These are phyloP conservation scores for Penicillium freii DNA, from an alignment of 2,329 filamentous ascomycete genomes.

Conservation along the genomic window DNA sequence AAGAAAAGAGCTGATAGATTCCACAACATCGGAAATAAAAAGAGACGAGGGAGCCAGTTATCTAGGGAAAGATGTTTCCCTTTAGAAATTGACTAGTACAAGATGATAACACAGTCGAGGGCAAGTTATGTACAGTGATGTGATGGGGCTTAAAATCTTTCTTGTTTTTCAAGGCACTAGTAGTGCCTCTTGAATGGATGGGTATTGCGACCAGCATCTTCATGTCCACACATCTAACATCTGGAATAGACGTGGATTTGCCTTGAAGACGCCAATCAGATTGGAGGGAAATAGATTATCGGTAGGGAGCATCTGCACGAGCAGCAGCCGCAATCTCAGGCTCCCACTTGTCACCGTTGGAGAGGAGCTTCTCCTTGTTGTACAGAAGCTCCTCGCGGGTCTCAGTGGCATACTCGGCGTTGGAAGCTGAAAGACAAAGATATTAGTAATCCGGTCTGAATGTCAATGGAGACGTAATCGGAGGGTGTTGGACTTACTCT, in stretches of 20 bases:
- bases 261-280: neutral
- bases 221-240: neutral
- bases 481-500: slow-evolving; percentile 51
- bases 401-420: slow-evolving; percentile 73
- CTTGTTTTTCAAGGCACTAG: slow-evolving; percentile 20
- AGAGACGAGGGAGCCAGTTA: slow-evolving; percentile 24
- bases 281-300: slow-evolving; percentile 51
- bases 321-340: slow-evolving; percentile 90
- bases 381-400: slow-evolving; percentile 91
- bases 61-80: slow-evolving; percentile 20
- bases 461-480: neutral
- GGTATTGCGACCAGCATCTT: slow-evolving; percentile 9
- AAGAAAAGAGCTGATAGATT: slow-evolving; percentile 28
- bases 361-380: slow-evolving; percentile 92
- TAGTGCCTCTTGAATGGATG: slow-evolving; percentile 5
- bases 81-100: slow-evolving; percentile 34
- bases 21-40: slow-evolving; percentile 29
- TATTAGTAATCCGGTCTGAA: neutral
- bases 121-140: slow-evolving; percentile 35
- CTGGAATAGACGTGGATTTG: neutral
- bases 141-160: slow-evolving; percentile 17
- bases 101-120: slow-evolving; percentile 27
- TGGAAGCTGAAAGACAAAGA: slow-evolving; percentile 52
- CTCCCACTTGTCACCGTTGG: slow-evolving; percentile 96
- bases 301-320: slow-evolving; percentile 88